phyloP scores from a whole-genome alignment of 768 basidiomycete genomes.

The Tylopilus intermedius region DNA sequence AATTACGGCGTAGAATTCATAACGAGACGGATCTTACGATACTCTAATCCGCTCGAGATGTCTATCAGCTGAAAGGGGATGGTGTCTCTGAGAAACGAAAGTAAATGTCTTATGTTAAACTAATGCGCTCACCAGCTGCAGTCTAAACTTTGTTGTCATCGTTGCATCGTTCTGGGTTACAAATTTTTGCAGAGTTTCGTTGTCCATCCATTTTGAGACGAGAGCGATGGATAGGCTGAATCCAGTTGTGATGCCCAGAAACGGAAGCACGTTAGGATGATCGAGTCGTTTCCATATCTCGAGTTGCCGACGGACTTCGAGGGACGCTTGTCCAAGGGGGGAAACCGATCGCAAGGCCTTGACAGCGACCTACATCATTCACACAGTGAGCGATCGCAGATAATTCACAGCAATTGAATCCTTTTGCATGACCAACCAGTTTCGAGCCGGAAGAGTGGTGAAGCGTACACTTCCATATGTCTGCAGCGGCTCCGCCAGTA shows the following conservation, averaged over 20 bases:
- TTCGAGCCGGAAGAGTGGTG: neutral
- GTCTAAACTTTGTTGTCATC: neutral
- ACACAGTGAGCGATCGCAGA: neutral
- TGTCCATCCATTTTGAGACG: slow-evolving; percentile 13
- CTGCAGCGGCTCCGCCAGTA: slow-evolving; percentile 8
- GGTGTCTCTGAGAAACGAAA: neutral
- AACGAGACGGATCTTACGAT: slow-evolving; percentile 1
- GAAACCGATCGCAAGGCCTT: slow-evolving; percentile 9
- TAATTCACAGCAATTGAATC: neutral
- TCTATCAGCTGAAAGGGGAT: slow-evolving; percentile 9
- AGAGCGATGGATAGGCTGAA: slow-evolving; percentile 7
- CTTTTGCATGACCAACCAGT: neutral
- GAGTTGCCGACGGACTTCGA: slow-evolving; percentile 11
- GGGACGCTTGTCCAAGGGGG: neutral
- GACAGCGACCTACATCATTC: slow-evolving; percentile 7
- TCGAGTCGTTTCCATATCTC: slow-evolving; percentile 14
- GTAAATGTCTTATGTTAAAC: neutral
- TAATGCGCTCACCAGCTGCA: slow-evolving; percentile 7
- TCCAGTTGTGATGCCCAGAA: slow-evolving; percentile 14
- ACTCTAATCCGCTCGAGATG: slow-evolving; percentile 15
- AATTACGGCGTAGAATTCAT: neutral
- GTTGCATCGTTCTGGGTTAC: neutral
- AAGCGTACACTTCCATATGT: slow-evolving; percentile 8
- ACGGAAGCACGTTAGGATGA: slow-evolving; percentile 16
- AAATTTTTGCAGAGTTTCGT: slow-evolving; percentile 6